phyloP scores from a whole-genome alignment of 2,329 filamentous ascomycete species.

The Amesomyces nigricolor region DNA sequence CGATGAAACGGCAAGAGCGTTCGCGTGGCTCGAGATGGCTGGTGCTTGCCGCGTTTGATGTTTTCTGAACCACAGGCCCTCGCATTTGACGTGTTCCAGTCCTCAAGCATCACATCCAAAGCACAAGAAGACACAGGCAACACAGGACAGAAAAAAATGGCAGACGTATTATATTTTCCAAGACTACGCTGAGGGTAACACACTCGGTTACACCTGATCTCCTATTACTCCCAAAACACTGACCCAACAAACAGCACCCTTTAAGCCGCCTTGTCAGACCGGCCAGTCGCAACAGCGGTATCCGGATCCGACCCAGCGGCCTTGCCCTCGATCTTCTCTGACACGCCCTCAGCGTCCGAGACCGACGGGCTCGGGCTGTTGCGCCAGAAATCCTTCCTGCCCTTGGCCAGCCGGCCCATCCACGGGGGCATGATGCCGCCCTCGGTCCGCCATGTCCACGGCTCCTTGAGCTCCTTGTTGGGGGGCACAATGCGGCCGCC shows the following conservation, averaged over 20 bases:
- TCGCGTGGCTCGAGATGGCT: too few relatives aligned
- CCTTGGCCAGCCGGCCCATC: constrained; percentile 56
- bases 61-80: too few relatives aligned
- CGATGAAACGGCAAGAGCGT: too few relatives aligned
- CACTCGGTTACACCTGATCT: not conserved
- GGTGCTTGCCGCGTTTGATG: too few relatives aligned
- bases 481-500: constrained; percentile 66
- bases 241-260: not conserved
- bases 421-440: constrained; percentile 72
- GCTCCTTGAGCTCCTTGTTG: constrained; percentile 71
- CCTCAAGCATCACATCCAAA: too few relatives aligned
- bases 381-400: constrained; percentile 44
- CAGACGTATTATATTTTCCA: too few relatives aligned
- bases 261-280: constrained; percentile 10
- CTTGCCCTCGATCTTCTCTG: constrained; percentile 9
- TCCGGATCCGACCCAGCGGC: constrained; percentile 6
- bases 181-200: not conserved
- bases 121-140: too few relatives aligned
- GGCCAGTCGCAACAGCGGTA: not conserved
- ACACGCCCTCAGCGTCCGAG: constrained; percentile 15
- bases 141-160: too few relatives aligned
- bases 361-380: not conserved
- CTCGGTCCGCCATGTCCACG: constrained; percentile 71
- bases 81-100: too few relatives aligned
- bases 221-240: not conserved